Evolutionary conservation across 345 rosid genomes (phyloP), one percentile per base, ranked within the genome.

Genomic region (Eucalyptus camaldulensis): DNA sequence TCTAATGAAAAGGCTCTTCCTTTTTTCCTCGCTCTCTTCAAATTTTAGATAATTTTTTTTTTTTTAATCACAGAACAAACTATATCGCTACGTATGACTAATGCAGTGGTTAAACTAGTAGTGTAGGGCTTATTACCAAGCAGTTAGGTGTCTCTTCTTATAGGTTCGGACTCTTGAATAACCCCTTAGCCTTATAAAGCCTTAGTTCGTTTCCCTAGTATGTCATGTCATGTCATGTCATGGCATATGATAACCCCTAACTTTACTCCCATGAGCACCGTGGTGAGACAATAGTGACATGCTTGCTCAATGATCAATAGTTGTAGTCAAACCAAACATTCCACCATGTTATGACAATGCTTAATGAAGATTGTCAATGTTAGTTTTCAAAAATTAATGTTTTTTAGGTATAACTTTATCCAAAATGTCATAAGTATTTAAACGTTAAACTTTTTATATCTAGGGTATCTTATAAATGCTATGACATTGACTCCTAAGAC

Each of bases 401-500:
- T 27, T 1, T 62, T 62, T 29, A 1, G 33, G 16, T 62, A 62
- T 62, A 62, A 62, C 8, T 62, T 6, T 0, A 29, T 62, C 31
- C 33, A 62, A 29, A 12, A 25, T 62, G 69, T 62, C 1, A 62
- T 12, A 29, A 29, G 14, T 29, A 29, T 62, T 62, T 29, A 62
- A 62, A 62, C 2, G 4, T 27, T 7, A 12, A 29, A 62, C 69
- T 62, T 62, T 60, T 62, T 62, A 21, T 53, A 53, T 53, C 25
- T 53, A 21, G 25, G 58, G 58, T 53, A 53, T 21, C 5, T 8
- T 53, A 29, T 12, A 62, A 62, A 62, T 62, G 16, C 69, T 13
- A 62, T 13, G 31, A 62, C 8, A 0, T 27, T 0, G 0, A 27
- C 8, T 62, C 69, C 8, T 12, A 0, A 29, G 69, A 60, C 69